These are phyloP conservation scores for Mycena polygramma DNA, from an alignment of 768 basidiomycete genomes.

Conservation along the genomic window DNA sequence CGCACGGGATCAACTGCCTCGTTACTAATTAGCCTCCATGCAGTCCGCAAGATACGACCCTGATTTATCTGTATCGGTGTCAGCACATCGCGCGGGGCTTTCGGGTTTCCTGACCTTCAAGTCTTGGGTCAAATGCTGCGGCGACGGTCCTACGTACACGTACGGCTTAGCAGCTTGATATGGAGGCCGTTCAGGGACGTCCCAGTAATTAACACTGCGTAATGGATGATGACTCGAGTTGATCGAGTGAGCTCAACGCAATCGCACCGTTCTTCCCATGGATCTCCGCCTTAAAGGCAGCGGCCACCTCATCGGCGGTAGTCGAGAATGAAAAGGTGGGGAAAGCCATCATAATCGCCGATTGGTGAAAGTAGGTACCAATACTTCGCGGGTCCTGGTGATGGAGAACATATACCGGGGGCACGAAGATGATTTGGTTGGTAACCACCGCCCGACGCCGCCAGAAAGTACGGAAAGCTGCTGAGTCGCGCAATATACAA, in stretches of 20 bases:
- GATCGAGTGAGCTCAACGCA: neutral
- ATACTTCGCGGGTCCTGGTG: neutral
- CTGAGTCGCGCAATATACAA: too few relatives aligned
- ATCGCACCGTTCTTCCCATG: neutral
- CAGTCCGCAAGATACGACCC: conserved; percentile 23
- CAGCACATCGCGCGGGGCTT: neutral
- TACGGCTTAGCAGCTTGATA: neutral
- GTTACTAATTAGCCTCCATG: conserved; percentile 14
- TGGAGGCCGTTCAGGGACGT: neutral
- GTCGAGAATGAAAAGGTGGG: neutral
- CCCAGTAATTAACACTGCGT: neutral
- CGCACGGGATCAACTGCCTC: conserved; percentile 17
- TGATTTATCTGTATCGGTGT: conserved; percentile 12
- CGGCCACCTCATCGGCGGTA: neutral
- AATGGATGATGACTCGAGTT: neutral
- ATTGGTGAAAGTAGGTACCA: neutral
- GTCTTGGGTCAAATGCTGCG: conserved; percentile 27
- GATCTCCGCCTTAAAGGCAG: neutral
- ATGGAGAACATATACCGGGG: neutral
- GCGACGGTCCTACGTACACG: conserved; percentile 17
- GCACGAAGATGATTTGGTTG: too few relatives aligned
- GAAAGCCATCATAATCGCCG: neutral
- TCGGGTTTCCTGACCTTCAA: conserved; percentile 5
- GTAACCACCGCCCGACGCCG: too few relatives aligned
- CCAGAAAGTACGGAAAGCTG: too few relatives aligned